These are phyloP conservation scores for Neospermospora avenae DNA, from an alignment of 2,329 filamentous ascomycete species.

Conservation along the genomic window DNA sequence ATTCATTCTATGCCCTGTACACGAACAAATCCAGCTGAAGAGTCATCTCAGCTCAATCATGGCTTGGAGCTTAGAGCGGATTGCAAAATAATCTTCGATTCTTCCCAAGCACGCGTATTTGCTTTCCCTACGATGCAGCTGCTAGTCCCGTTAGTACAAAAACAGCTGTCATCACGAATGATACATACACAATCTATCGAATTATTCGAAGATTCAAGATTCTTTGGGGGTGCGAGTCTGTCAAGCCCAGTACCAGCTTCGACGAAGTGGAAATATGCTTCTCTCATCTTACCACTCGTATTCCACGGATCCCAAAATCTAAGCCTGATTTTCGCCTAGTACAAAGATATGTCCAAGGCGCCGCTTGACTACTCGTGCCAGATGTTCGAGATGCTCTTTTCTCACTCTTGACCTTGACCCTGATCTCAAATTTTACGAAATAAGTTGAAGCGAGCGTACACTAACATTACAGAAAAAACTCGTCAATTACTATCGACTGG, in stretches of 20 bases:
- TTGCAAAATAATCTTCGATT: slow-evolving; percentile 17
- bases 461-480: background rate
- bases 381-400: no score
- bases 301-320: slow-evolving; percentile 1
- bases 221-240: no score
- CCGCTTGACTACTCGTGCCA: no score
- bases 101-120: slow-evolving; percentile 8
- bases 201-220: no score
- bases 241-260: no score
- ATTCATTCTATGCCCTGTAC: background rate
- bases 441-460: no score
- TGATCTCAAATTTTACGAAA: no score
- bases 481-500: slow-evolving; percentile 12
- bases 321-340: background rate
- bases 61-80: slow-evolving; percentile 16
- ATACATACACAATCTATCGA: no score
- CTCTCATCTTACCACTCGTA: slow-evolving; percentile 13
- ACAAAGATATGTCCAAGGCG: background rate
- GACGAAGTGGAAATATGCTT: slow-evolving; percentile 5
- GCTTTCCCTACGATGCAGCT: slow-evolving; percentile 15
- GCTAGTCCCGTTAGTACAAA: slow-evolving; percentile 8
- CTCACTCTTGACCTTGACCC: no score
- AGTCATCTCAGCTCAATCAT: slow-evolving; percentile 13
- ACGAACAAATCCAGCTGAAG: background rate
- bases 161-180: slow-evolving; percentile 12